Percentiles rank a stretch among this genome's conserved stretches.
phyloP scores from a whole-genome alignment of 2,329 filamentous ascomycete genomes.

The Penicillium polonicum region DNA sequence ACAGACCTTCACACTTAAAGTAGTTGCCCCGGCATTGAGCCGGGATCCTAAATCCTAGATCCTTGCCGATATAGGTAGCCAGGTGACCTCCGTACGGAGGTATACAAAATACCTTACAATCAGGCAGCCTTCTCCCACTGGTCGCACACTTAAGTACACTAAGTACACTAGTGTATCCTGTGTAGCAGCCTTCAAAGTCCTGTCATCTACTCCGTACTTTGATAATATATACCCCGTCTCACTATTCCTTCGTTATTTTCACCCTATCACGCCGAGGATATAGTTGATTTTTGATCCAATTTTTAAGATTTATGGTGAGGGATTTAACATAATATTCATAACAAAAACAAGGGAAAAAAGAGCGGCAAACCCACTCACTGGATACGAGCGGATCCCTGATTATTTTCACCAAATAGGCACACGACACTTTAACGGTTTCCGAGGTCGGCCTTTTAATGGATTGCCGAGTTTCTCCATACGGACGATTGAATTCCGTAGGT shows the following conservation, averaged over 20 bases:
- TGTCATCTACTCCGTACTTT: neutral
- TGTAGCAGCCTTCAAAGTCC: neutral
- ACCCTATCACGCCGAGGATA: neutral
- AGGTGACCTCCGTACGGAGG: neutral
- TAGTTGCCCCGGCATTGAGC: neutral
- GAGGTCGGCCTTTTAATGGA: neutral
- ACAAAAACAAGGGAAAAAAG: neutral
- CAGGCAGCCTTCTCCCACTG: neutral
- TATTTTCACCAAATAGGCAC: neutral
- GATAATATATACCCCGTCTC: neutral
- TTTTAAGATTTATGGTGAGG: neutral
- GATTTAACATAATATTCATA: neutral
- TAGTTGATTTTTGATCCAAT: neutral
- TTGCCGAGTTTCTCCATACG: neutral
- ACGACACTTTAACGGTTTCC: slow-evolving; percentile 2
- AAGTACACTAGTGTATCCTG: neutral
- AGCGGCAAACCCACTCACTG: neutral
- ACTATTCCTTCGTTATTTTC: neutral
- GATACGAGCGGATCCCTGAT: neutral
- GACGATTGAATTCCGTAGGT: too few relatives aligned
- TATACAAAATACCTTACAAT: neutral
- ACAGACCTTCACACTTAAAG: neutral
- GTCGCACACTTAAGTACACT: neutral
- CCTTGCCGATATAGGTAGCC: neutral
- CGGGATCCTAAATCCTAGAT: neutral